These are phyloP conservation scores for Diutina scorzettiae DNA, from an alignment of 1,139 yeast genomes.

Conservation along the genomic window DNA sequence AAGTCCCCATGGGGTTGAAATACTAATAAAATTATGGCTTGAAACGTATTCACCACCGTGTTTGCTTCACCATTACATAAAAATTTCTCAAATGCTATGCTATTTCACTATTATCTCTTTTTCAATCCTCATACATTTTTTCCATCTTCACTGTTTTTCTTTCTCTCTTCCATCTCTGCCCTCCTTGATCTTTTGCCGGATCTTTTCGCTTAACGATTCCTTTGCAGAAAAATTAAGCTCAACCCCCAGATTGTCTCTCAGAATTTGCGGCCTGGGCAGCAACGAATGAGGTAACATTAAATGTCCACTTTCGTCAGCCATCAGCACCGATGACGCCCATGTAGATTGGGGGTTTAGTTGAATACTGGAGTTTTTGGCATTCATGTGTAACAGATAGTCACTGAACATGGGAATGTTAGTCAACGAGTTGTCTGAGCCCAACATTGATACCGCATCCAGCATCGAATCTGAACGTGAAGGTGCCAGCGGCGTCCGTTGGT, in stretches of 20 bases:
- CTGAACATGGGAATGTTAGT: slow-evolving; percentile 47
- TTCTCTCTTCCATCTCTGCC: background rate
- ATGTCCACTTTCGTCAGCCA: background rate
- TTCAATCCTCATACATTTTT: background rate
- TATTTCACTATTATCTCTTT: too few relatives aligned
- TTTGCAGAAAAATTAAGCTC: background rate
- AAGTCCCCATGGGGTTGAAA: too few relatives aligned
- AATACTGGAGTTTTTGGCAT: background rate
- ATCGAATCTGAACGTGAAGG: slow-evolving; percentile 12
- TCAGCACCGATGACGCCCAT: background rate
- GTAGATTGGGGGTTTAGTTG: background rate
- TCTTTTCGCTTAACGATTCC: background rate
- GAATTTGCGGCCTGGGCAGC: background rate
- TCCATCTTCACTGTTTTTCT: background rate
- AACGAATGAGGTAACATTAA: background rate
- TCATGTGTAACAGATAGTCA: slow-evolving; percentile 27
- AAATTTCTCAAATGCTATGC: too few relatives aligned
- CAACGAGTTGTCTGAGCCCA: slow-evolving; percentile 40
- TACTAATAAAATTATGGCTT: too few relatives aligned
- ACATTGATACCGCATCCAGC: slow-evolving; percentile 37
- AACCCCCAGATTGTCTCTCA: slow-evolving; percentile 1
- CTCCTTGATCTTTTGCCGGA: background rate
- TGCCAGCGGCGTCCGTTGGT: background rate
- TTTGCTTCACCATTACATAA: too few relatives aligned
- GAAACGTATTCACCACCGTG: too few relatives aligned